Evolutionary conservation across 495 filamentous ascomycete species (phyloP), one percentile per base, ranked within the genome.

Genomic region (Talaromyces ruber): DNA sequence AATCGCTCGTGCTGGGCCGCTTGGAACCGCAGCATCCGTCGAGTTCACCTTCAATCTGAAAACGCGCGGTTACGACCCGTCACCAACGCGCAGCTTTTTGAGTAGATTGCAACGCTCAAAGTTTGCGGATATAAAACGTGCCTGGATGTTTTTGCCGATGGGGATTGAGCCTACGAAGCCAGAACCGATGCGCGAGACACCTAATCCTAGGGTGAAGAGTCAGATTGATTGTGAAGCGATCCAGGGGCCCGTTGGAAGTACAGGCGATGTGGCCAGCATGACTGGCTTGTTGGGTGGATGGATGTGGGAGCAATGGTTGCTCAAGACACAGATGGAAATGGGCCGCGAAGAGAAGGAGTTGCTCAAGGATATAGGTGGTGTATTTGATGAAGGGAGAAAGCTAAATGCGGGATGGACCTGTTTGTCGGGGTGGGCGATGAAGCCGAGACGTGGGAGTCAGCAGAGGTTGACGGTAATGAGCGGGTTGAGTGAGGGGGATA

Each of bases 281-380:
- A 86, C 91, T 0, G 92, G 92, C 6, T 68, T 97, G 18, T 84
- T 96, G 4, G 94, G 92, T 12, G 85, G 87, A 26, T 96, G 93
- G 91, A 83, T 87, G 66, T 98, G 93, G 93, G 94, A 98, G 82
- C 88, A 90, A 72, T 98, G 94, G 94, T 82, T 97, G 73, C 69
- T 97, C 64, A 91, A 88, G 74, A 76, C 93, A 67, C 87, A 93
- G 72, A 81, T 86, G 70, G 93, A 96, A 78, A 92, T 89, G 80
- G 88, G 88, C 6, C 83, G 84, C 11, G 85, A 84, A 34, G 75
- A 77, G 34, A 79, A 85, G 63, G 79, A 82, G 12, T 76, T 90
- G 39, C 81, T 96, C 62, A 89, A 93, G 63, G 88, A 88, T 7
- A 84, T 97, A 43, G 87, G 87, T 12, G 81, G 82, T 62, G 83